Base-by-base conservation (phyloP, 805 yeast genomes). In the Lachancea mirantina region DNA sequence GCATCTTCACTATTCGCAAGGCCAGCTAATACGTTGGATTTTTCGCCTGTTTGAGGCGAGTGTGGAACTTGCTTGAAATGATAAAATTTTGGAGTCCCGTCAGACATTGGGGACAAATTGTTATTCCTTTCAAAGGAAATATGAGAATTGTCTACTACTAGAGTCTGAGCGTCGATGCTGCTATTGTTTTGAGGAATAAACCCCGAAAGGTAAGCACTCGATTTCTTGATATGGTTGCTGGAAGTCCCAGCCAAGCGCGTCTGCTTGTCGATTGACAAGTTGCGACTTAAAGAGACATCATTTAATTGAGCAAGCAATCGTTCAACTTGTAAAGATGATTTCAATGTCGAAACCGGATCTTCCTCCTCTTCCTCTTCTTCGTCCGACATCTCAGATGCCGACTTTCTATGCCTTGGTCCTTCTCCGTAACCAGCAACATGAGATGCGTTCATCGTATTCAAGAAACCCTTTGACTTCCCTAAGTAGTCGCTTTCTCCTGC, bases 171-270 rank as follows among this genome's bases (percentile, higher is more conserved):
- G n/a, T n/a, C n/a, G n/a, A n/a, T n/a, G n/a, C n/a, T n/a, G n/a
- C n/a, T n/a, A n/a, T n/a, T n/a, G n/a, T n/a, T n/a, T n/a, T 32
- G 24, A 7, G 41, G 30, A 13, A 30, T 25, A 16, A 39, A 51
- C 3, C 55, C 55, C 6, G 61, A 56, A 16, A 56, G 35, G 33
- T 56, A 56, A 6, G 60, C 60, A 34, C 61, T 56, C n/a, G 61
- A 56, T 32, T 53, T 56, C 33, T 55, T 53, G 23, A 40, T 14
- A 8, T 30, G 38, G 15, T 19, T 18, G 5, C 26, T 16, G 10
- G 14, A 14, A 10, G 22, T 23, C 8, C 29, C 29, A n/a, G n/a
- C n/a, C n/a, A n/a, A n/a, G n/a, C n/a, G n/a, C n/a, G n/a, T n/a
- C n/a, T n/a, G n/a, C 8, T 25, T 14, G 8, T 10, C 28, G 27